These are phyloP conservation scores for Fusarium sp. DNA, from an alignment of 2,329 filamentous ascomycete genomes.

Conservation along the genomic window DNA sequence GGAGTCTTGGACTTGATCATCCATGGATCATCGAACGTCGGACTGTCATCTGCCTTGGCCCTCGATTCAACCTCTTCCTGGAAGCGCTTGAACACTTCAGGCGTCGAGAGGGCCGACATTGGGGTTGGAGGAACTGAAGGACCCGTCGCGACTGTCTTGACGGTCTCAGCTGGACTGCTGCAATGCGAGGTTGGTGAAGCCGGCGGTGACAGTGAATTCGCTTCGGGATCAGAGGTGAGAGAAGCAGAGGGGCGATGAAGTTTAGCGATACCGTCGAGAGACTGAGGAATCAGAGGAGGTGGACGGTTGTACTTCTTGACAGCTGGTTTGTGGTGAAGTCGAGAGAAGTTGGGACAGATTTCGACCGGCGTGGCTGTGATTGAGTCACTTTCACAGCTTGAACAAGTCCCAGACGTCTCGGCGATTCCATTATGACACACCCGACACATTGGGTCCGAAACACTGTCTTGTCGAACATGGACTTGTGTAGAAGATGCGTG, in stretches of 20 bases:
- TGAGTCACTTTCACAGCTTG: slow-evolving; percentile 37
- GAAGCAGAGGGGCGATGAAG: slow-evolving; percentile 23
- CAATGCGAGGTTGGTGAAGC: slow-evolving; percentile 13
- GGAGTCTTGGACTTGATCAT: slow-evolving; percentile 1
- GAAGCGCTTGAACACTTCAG: slow-evolving; percentile 34
- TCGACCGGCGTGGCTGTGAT: slow-evolving; percentile 6
- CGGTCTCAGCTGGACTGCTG: slow-evolving; percentile 14
- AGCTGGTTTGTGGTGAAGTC: slow-evolving; percentile 8
- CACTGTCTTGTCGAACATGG: slow-evolving; percentile 38
- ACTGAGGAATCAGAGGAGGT: slow-evolving; percentile 25
- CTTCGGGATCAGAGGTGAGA: slow-evolving; percentile 29
- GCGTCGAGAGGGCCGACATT: slow-evolving; percentile 35
- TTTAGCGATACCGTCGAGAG: slow-evolving; percentile 24
- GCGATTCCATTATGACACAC: slow-evolving; percentile 36
- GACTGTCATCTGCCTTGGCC: not conserved
- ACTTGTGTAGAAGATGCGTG: slow-evolving; percentile 14
- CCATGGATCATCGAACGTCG: slow-evolving; percentile 27
- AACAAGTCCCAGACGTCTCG: slow-evolving; percentile 36
- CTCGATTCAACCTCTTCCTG: slow-evolving; percentile 19
- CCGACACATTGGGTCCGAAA: slow-evolving; percentile 33
- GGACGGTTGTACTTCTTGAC: slow-evolving; percentile 29
- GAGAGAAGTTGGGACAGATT: slow-evolving; percentile 9
- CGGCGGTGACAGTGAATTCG: slow-evolving; percentile 23
- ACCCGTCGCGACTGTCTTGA: slow-evolving; percentile 3
- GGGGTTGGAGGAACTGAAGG: slow-evolving; percentile 25